Conservation (phyloP, 768 basidiomycete genomes). For the Kwoniella botswanensis region DNA sequence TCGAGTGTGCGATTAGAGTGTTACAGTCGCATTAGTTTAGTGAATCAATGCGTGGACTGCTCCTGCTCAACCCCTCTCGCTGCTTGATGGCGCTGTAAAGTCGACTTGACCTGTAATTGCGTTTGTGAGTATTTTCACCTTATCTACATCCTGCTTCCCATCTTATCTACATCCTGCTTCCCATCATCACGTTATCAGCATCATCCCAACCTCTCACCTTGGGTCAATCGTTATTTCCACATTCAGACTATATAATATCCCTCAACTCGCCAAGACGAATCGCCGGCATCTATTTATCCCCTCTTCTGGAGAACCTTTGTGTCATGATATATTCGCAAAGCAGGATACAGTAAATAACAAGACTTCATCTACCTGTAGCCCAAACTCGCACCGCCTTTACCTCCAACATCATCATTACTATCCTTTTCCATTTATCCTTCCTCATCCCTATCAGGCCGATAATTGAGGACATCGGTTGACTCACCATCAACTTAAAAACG, state of each 20-base stretch:
- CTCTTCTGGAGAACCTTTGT: background rate
- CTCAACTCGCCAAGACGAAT: background rate
- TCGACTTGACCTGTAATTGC: background rate
- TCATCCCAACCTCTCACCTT: background rate
- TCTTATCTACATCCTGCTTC: background rate
- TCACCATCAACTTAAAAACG: background rate
- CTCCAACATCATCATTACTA: background rate
- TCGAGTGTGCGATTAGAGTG: background rate
- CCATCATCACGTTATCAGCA: background rate
- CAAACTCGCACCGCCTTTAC: background rate
- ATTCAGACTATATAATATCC: background rate
- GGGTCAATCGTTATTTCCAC: background rate
- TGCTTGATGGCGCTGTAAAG: background rate
- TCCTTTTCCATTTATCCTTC: background rate
- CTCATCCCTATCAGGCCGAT: background rate
- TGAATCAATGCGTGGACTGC: background rate
- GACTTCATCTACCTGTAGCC: background rate
- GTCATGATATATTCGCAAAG: background rate
- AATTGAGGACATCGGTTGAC: background rate
- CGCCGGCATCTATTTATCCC: background rate
- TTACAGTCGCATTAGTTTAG: background rate
- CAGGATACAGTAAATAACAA: background rate
- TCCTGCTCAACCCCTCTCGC: too few species aligned
- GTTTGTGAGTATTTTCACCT: background rate
- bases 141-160: background rate